phyloP scores from a whole-genome alignment of 495 filamentous ascomycete species.

The Penicillium herquei region DNA sequence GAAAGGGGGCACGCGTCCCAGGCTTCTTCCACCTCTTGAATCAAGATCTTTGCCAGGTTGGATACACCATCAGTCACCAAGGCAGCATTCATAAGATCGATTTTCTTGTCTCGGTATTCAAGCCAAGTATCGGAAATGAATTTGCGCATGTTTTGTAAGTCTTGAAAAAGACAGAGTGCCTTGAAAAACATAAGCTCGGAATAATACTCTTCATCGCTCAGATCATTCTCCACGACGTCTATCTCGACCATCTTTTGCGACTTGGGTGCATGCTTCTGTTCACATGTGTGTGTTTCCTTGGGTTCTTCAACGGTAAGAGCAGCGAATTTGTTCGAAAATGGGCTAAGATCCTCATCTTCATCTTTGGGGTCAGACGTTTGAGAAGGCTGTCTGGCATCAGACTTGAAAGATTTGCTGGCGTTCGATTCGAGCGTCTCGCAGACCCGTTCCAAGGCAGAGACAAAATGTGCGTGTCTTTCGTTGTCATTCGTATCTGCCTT shows the following conservation, averaged over 20 bases:
- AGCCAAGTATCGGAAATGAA: slow-evolving; percentile 30
- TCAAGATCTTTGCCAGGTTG: slow-evolving; percentile 24
- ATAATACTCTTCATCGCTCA: slow-evolving; percentile 21
- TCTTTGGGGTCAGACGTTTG: slow-evolving; percentile 8
- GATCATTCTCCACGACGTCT: slow-evolving; percentile 9
- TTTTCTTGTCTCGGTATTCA: slow-evolving; percentile 30
- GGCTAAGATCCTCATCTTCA: slow-evolving; percentile 11
- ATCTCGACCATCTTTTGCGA: slow-evolving; percentile 26
- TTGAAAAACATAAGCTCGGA: slow-evolving; percentile 26
- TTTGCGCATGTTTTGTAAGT: slow-evolving; percentile 25
- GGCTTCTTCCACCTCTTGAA: slow-evolving; percentile 20
- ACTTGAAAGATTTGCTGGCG: slow-evolving; percentile 13
- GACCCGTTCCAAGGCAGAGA: slow-evolving; percentile 25
- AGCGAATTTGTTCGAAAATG: slow-evolving; percentile 29
- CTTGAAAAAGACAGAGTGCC: slow-evolving; percentile 26
- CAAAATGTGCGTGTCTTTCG: slow-evolving; percentile 29
- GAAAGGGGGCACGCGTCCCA: slow-evolving; percentile 12
- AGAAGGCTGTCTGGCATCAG: slow-evolving; percentile 16
- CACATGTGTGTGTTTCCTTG: slow-evolving; percentile 7
- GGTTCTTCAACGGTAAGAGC: slow-evolving; percentile 35
- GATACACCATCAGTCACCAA: slow-evolving; percentile 33
- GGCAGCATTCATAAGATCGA: slow-evolving; percentile 32
- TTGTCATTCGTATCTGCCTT: slow-evolving; percentile 19
- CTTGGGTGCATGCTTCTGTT: slow-evolving; percentile 10
- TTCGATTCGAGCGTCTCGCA: slow-evolving; percentile 25